These are phyloP conservation scores for Epichloe coenophiala DNA, from an alignment of 2,329 filamentous ascomycete species.

Conservation along the genomic window DNA sequence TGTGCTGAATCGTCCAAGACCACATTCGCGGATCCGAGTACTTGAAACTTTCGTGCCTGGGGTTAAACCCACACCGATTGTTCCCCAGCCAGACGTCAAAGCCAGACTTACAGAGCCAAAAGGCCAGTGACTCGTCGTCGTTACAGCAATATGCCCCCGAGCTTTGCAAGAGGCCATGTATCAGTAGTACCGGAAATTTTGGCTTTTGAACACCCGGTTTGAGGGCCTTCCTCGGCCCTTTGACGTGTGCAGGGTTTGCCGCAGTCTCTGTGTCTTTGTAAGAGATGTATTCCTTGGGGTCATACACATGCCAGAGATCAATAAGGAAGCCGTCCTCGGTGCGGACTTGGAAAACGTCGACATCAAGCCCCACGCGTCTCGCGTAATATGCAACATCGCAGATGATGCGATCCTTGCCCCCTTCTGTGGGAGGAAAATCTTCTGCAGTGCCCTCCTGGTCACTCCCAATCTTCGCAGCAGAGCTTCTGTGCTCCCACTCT, in stretches of 20 bases:
- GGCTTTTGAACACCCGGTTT: constrained; percentile 28
- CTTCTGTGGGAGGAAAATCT: constrained; percentile 62
- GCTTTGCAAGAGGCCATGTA: constrained; percentile 81
- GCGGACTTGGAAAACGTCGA: constrained; percentile 71
- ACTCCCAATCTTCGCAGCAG: constrained; percentile 22
- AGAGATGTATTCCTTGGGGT: constrained; percentile 57
- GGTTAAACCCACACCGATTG: constrained; percentile 76
- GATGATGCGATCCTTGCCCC: constrained; percentile 63
- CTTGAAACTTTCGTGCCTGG: constrained; percentile 57
- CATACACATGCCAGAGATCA: constrained; percentile 77
- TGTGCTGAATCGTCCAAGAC: constrained; percentile 91
- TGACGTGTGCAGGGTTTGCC: constrained; percentile 3
- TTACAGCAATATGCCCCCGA: constrained; percentile 87
- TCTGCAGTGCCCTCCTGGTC: constrained; percentile 32
- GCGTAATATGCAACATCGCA: constrained; percentile 81
- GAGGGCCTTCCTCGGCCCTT: constrained; percentile 24
- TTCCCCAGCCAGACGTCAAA: constrained; percentile 96
- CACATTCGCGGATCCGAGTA: constrained; percentile 82
- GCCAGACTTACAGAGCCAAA: constrained; percentile 81
- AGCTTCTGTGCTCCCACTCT: constrained; percentile 44
- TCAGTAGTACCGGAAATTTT: constrained; percentile 72
- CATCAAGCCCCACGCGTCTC: constrained; percentile 70
- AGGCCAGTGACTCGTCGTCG: constrained; percentile 79
- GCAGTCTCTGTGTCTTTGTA: background rate
- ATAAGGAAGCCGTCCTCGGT: constrained; percentile 92